A percentile compares a stretch with the other conserved stretches of the same genome.
Evolutionary conservation across 306 rosid species (phyloP).

Genomic region (Trifolium subterraneum): DNA sequence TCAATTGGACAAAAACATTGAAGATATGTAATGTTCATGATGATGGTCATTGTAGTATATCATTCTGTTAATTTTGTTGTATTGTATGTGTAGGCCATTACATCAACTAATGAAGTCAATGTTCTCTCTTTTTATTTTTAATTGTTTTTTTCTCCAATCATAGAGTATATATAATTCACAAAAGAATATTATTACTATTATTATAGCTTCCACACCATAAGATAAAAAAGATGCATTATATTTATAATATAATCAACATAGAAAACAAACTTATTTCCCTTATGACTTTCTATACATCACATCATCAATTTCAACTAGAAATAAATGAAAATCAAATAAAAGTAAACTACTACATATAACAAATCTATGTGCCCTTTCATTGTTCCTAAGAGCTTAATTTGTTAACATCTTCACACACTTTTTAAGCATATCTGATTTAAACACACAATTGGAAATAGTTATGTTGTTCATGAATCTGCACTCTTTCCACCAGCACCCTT

Average conservation of each 20-base stretch:
- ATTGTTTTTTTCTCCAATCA: neutral
- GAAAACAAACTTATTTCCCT: neutral
- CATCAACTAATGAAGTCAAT: neutral
- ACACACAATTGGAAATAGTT: constrained; percentile 8
- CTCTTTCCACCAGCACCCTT: constrained; percentile 49
- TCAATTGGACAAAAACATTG: no score
- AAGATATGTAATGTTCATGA: no score
- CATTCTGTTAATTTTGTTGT: neutral
- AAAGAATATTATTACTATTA: neutral
- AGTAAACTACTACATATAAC: neutral
- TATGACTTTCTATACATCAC: constrained; percentile 5
- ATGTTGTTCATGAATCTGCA: constrained; percentile 19
- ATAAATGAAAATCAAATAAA: neutral
- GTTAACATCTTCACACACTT: constrained; percentile 18
- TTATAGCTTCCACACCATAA: neutral
- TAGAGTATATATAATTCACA: neutral
- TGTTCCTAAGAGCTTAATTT: neutral
- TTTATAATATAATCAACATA: neutral
- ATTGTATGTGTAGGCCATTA: neutral
- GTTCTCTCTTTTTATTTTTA: neutral
- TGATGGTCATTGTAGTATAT: no score
- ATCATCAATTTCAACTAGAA: neutral
- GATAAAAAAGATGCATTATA: neutral
- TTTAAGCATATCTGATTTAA: neutral
- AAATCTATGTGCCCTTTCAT: constrained; percentile 2